phyloP scores from a whole-genome alignment of 352 stramenopile genomes.

The Phytophthora melonis region DNA sequence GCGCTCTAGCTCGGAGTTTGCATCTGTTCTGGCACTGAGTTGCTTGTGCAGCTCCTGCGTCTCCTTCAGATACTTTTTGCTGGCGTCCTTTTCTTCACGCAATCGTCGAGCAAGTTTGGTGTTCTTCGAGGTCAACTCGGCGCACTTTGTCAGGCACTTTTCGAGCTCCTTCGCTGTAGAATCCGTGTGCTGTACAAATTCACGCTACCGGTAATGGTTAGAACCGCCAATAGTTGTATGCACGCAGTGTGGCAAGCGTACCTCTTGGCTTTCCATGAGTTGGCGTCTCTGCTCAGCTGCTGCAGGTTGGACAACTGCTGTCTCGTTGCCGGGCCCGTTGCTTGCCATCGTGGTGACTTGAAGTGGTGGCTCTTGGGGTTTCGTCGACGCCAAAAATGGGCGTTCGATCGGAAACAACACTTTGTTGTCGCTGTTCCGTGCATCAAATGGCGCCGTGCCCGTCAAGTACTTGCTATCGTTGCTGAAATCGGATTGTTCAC shows the following conservation, averaged over 20 bases:
- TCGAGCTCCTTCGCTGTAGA: slow-evolving; percentile 22
- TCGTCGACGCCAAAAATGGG: slow-evolving; percentile 30
- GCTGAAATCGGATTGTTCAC: neutral
- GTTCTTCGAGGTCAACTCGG: slow-evolving; percentile 42
- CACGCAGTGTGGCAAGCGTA: slow-evolving; percentile 5
- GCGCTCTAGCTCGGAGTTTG: slow-evolving; percentile 28
- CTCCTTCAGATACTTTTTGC: slow-evolving; percentile 32
- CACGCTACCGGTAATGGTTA: neutral
- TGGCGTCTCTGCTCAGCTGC: neutral
- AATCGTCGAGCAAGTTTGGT: slow-evolving; percentile 37
- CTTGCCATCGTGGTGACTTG: slow-evolving; percentile 8
- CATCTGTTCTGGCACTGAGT: slow-evolving; percentile 26
- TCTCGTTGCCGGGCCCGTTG: slow-evolving; percentile 20
- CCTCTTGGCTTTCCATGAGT: slow-evolving; percentile 18
- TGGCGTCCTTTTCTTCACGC: slow-evolving; percentile 32
- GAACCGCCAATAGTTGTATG: neutral
- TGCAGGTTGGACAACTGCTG: neutral
- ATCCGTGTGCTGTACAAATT: neutral
- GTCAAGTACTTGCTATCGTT: neutral
- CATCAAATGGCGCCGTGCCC: neutral
- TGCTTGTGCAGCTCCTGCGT: slow-evolving; percentile 31
- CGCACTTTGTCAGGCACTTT: slow-evolving; percentile 35
- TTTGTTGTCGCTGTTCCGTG: neutral
- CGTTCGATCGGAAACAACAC: neutral
- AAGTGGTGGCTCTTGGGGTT: slow-evolving; percentile 14